Evolutionary conservation across 257 asterid species (phyloP), one percentile per base, ranked within the genome.

Genomic region (Nicotiana paniculata): DNA sequence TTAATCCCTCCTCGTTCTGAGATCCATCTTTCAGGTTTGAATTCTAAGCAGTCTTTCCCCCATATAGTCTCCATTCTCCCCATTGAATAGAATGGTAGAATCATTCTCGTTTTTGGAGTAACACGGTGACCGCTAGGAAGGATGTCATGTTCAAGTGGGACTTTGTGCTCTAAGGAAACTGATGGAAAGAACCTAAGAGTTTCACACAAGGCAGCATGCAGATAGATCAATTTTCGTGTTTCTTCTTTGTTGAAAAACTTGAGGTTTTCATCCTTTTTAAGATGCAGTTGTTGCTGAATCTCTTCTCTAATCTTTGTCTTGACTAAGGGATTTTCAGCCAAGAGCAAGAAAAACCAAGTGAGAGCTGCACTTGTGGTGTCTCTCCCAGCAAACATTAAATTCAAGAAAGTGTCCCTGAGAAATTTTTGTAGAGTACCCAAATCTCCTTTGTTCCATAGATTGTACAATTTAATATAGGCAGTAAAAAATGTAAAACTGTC

Each of bases 1-100:
- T 64, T 79, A 28, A 64, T 46, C 5, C 18, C 30, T n/a, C 48
- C 46, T 13, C 12, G 43, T 9, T 26, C 21, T 4, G 63, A 16
- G 9, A 80, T 64, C 77, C 83, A 80, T 33, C 83, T 63, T 1
- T 64, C 83, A 3, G 83, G 77, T n/a, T 64, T 80, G 77, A 80
- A 64, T 51, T 80, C 77, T 26, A 80, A n/a, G 24, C 21, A 80
- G 17, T 80, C 77, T 28, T 80, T 69, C 0, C 83, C 83, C 83
- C 83, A 80, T 0, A 80, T 15, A 10, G 35, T 26, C 8, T 43
- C 77, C 83, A 63, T 63, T 68, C 76, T 63, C 39, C 82, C 82
- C 74, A 37, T 80, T 2, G 75, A 9, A 1, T 64, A 80, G 43
- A 80, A 80, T 15, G 77, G 30, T 11, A 80, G 32, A 16, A 80